A percentile compares a stretch with the other conserved stretches of the same genome.
phyloP scores from a whole-genome alignment of 768 basidiomycete genomes.

The Suillus weaverae region DNA sequence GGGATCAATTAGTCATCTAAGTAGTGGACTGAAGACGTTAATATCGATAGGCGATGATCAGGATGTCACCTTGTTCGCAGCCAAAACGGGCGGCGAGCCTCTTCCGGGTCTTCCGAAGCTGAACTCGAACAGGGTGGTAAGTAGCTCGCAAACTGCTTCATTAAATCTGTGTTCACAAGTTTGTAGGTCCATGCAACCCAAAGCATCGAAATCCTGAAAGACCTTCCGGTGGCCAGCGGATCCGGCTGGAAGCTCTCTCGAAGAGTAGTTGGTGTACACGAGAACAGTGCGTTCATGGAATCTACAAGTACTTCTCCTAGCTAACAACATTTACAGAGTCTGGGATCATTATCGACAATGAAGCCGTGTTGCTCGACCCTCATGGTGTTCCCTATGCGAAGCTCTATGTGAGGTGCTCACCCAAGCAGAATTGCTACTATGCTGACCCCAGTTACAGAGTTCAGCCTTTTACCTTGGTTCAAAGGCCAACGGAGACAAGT shows the following conservation, averaged over 20 bases:
- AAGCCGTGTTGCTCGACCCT: constrained; percentile 63
- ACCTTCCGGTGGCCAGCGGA: constrained; percentile 74
- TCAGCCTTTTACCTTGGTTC: constrained; percentile 72
- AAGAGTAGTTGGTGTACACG: constrained; percentile 66
- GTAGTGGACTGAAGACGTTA: not conserved
- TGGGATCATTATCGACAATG: constrained; percentile 70
- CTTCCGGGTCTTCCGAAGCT: constrained; percentile 71
- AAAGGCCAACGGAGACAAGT: constrained; percentile 61
- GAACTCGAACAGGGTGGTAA: constrained; percentile 68
- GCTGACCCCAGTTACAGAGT: constrained; percentile 35
- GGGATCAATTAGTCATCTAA: not conserved
- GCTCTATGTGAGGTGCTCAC: constrained; percentile 49
- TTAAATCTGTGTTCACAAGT: not conserved
- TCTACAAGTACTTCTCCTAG: not conserved
- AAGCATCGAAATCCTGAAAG: constrained; percentile 75
- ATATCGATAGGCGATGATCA: constrained; percentile 46
- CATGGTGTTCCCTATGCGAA: constrained; percentile 59
- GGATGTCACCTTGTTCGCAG: constrained; percentile 71
- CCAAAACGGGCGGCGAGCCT: constrained; percentile 36
- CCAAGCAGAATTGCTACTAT: not conserved
- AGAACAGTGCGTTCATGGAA: constrained; percentile 65
- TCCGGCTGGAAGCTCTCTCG: constrained; percentile 75
- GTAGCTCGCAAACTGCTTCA: constrained; percentile 21
- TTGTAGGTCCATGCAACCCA: constrained; percentile 75
- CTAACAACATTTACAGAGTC: constrained; percentile 47